A percentile compares a stretch with the other conserved stretches of the same genome.
Conservation (phyloP, 371 early-diverging fungal genomes). For the Rhizopus stolonifer region DNA sequence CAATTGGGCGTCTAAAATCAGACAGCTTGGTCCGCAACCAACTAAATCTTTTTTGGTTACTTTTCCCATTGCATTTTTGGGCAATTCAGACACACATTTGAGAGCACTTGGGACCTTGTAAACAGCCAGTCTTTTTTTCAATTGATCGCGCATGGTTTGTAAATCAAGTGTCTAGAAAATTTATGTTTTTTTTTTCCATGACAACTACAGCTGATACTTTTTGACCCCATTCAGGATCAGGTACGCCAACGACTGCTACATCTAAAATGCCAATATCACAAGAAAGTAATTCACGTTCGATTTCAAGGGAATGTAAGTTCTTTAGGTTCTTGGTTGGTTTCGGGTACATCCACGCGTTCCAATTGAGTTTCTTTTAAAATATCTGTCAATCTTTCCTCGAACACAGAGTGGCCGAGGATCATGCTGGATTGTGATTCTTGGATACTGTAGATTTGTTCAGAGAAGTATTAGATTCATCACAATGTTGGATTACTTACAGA, state of each 20-base stretch:
- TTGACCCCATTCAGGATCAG: constrained; percentile 79
- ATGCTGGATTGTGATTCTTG: constrained; percentile 54
- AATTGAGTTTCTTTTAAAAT: constrained; percentile 17
- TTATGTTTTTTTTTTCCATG: constrained; percentile 30
- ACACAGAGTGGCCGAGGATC: constrained; percentile 44
- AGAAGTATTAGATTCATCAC: neutral
- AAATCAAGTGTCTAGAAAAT: constrained; percentile 39
- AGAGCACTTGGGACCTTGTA: constrained; percentile 74
- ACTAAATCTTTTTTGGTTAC: constrained; percentile 78
- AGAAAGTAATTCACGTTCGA: constrained; percentile 78
- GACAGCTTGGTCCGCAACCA: constrained; percentile 11
- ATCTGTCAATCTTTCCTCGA: constrained; percentile 29
- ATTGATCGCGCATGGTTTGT: constrained; percentile 44
- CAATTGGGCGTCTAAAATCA: constrained; percentile 9
- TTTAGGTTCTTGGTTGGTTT: too few relatives aligned
- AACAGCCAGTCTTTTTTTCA: constrained; percentile 62
- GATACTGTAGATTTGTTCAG: constrained; percentile 67
- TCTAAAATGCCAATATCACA: constrained; percentile 58
- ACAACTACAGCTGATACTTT: constrained; percentile 69
- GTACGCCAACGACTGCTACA: constrained; percentile 75
- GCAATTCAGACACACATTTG: constrained; percentile 56
- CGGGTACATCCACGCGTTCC: too few relatives aligned
- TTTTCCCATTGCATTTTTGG: constrained; percentile 89
- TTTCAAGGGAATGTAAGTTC: constrained; percentile 83
- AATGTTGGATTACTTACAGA: constrained; percentile 44